Percentiles rank a stretch among this genome's conserved stretches.
Conservation (phyloP, 129 eudicot genomes). For the sunflower (Helianthus annuus) region HanXRQr2.0-SUNRISE NC_035443.2:47835485-47835984, state of each 20-base stretch:
- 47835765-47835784: too few species aligned
- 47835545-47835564: neutral
- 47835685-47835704: conserved; percentile 14
- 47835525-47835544: conserved; percentile 3
- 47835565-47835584: too few species aligned
- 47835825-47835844: too few species aligned
- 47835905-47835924: too few species aligned
- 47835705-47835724: conserved; percentile 11
- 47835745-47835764: neutral
- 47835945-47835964: too few species aligned
- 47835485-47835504: neutral
- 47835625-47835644: conserved; percentile 8
- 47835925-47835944: too few species aligned
- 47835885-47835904: too few species aligned
- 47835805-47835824: too few species aligned
- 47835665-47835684: conserved; percentile 10
- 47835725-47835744: conserved; percentile 23
- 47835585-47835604: too few species aligned
- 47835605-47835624: neutral
- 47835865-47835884: too few species aligned
- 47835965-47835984: too few species aligned
- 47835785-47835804: neutral
- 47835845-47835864: too few species aligned
- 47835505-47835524: conserved; percentile 18
- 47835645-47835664: conserved; percentile 22